Percentiles rank a stretch among this genome's conserved stretches.
Evolutionary conservation across 2,329 filamentous ascomycete species (phyloP).

Genomic region (Cordyceps pruinosa): DNA sequence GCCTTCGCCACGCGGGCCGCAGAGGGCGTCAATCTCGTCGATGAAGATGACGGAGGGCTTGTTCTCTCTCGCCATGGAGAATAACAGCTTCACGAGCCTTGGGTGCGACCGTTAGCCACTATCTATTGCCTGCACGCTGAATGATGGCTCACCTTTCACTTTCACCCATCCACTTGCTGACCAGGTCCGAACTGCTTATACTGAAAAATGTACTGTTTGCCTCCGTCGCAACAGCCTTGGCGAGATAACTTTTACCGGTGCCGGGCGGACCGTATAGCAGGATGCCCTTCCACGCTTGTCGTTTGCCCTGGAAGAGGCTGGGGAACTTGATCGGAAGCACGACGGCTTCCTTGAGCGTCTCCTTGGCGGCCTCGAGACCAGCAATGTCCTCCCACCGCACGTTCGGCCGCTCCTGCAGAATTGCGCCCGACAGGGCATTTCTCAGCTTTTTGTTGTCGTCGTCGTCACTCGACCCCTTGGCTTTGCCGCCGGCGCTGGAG

Average conservation of each 20-base stretch:
- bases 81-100: conserved; percentile 91
- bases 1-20: conserved; percentile 85
- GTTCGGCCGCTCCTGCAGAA: conserved; percentile 91
- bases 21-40: conserved; percentile 94
- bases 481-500: conserved; percentile 54
- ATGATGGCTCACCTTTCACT: conserved; percentile 68
- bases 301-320: conserved; percentile 89
- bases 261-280: conserved; percentile 91
- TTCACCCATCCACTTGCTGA: conserved; percentile 99
- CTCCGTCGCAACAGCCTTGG: conserved; percentile 95
- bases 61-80: conserved; percentile 96
- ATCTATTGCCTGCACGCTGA: background rate
- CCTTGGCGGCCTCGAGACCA: conserved; percentile 87
- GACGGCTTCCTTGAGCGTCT: conserved; percentile 95
- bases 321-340: conserved; percentile 98
- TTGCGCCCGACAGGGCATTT: conserved; percentile 83
- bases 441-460: conserved; percentile 93
- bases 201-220: conserved; percentile 99
- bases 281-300: conserved; percentile 98
- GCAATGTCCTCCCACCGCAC: conserved; percentile 98
- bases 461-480: conserved; percentile 63
- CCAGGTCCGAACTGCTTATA: conserved; percentile 91
- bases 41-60: conserved; percentile 98
- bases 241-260: conserved; percentile 95
- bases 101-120: conserved; percentile 17